Evolutionary conservation across 2,329 filamentous ascomycete species (phyloP), one percentile per base, ranked within the genome.

Genomic region (Metarhizium anisopliae): DNA sequence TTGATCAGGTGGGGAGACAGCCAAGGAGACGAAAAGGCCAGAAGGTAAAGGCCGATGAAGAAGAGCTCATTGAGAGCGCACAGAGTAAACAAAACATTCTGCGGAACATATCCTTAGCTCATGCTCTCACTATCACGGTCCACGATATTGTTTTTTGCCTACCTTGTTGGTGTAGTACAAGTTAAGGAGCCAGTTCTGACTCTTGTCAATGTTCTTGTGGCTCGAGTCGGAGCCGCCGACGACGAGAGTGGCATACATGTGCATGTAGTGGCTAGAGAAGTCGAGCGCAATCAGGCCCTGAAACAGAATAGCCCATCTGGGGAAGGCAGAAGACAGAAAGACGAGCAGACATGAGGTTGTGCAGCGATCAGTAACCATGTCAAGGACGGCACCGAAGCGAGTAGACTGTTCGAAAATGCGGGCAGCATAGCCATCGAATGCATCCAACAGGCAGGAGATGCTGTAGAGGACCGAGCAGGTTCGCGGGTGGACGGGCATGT

Each of bases 321-420:
- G 94, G 75, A 95, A 99, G 20, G 94, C 94, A 14, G 90, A 95
- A 45, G 90, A 90, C 59, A 99, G 76, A 77, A 97, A 99, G 52
- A 97, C 92, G 51, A 99, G 83, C 64, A 99, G 76, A 72, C 94
- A 99, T 2, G 93, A 86, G 3, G 94, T 99, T 35, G 93, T 97
- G 78, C 94, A 97, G 58, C 94, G 87, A 73, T 99, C 94, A 18
- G 94, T 99, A 59, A 99, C 93, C 94, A 99, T 99, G 76, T 99
- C 94, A 60, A 99, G 81, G 38, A 99, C 93, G 36, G 93, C 94
- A 60, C 94, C 94, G 70, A 99, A 99, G 61, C 89, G 89, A 55
- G 94, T 97, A 42, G 89, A 93, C 73, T 99, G 94, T 66, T 95
- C 84, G 70, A 82, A 93, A 86, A 66, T 57, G 35, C 74, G 65